Evolutionary conservation across 2,329 filamentous ascomycete species (phyloP).

Genomic region (Hirsutella minnesotensis): DNA sequence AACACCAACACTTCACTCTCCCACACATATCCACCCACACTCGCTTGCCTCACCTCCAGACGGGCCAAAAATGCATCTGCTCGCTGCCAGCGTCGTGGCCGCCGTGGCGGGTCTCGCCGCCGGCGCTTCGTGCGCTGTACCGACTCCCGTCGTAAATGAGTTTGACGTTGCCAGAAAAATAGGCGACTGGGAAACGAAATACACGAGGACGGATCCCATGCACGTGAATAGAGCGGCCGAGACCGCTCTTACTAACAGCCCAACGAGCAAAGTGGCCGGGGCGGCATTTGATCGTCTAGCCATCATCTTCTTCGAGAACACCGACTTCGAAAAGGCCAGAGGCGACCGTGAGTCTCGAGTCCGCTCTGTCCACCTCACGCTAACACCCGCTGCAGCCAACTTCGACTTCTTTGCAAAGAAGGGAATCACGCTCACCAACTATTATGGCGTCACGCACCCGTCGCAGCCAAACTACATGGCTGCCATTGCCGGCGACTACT

Average conservation of each 20-base stretch:
- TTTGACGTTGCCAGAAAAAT: neutral
- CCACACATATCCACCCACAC: neutral
- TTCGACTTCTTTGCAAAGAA: slow-evolving; percentile 15
- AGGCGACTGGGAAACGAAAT: slow-evolving; percentile 22
- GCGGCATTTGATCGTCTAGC: slow-evolving; percentile 62
- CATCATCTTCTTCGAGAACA: slow-evolving; percentile 70
- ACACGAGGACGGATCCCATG: slow-evolving; percentile 39
- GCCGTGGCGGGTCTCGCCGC: slow-evolving; percentile 7
- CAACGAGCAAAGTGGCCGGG: slow-evolving; percentile 54
- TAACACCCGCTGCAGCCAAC: slow-evolving; percentile 10
- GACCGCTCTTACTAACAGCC: slow-evolving; percentile 47
- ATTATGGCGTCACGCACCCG: slow-evolving; percentile 56
- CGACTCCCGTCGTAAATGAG: no score
- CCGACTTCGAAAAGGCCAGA: slow-evolving; percentile 51
- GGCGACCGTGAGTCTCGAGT: slow-evolving; percentile 40
- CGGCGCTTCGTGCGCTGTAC: no score
- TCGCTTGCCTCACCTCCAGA: neutral
- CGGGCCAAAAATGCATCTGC: neutral
- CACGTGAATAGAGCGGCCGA: slow-evolving; percentile 44
- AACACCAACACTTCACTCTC: neutral
- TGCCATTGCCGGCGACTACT: slow-evolving; percentile 57
- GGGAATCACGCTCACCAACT: slow-evolving; percentile 20
- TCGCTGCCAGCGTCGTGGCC: slow-evolving; percentile 8
- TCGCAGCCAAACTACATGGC: slow-evolving; percentile 69
- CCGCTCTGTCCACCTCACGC: neutral